Evolutionary conservation across 257 asterid genomes (phyloP).

Genomic region (Rhazya stricta): DNA sequence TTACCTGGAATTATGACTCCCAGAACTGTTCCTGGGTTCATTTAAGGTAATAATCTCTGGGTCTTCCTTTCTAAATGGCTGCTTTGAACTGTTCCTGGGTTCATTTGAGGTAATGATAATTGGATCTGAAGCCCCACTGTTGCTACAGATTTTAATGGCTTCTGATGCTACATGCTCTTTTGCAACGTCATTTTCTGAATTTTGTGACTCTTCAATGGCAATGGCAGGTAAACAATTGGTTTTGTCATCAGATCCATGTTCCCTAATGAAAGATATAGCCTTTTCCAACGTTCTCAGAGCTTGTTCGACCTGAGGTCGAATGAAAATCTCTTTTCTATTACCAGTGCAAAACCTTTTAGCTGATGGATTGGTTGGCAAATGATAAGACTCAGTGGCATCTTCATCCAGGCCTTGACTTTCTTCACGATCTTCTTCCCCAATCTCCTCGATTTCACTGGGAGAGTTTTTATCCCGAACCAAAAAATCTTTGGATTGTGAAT

Average conservation of each 20-base stretch:
- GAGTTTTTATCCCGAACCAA: conserved; percentile 18
- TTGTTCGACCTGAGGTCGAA: conserved; percentile 35
- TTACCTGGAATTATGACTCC: conserved; percentile 61
- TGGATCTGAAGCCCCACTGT: conserved; percentile 16
- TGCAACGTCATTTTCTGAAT: conserved; percentile 21
- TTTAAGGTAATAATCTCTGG: conserved; percentile 22
- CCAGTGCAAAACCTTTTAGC: conserved; percentile 20
- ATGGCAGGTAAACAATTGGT: conserved; percentile 13
- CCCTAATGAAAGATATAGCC: conserved; percentile 49
- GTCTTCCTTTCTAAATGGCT: conserved; percentile 19
- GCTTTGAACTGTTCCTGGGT: conserved; percentile 48
- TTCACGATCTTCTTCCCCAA: conserved; percentile 35
- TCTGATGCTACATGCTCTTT: conserved; percentile 24
- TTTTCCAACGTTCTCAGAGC: conserved; percentile 62
- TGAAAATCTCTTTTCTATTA: conserved; percentile 17
- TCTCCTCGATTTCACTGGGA: conserved; percentile 42
- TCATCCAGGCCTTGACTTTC: conserved; percentile 17
- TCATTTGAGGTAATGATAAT: conserved; percentile 26
- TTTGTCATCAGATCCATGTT: conserved; percentile 22
- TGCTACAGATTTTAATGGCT: conserved; percentile 23
- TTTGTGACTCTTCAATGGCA: conserved; percentile 7
- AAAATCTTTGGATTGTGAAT: conserved; percentile 20
- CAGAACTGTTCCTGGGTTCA: conserved; percentile 46
- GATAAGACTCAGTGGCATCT: conserved; percentile 13
- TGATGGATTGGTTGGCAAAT: conserved; percentile 20